These are phyloP conservation scores for Daldinia grandis DNA, from an alignment of 495 filamentous ascomycete species.

Conservation along the genomic window DNA sequence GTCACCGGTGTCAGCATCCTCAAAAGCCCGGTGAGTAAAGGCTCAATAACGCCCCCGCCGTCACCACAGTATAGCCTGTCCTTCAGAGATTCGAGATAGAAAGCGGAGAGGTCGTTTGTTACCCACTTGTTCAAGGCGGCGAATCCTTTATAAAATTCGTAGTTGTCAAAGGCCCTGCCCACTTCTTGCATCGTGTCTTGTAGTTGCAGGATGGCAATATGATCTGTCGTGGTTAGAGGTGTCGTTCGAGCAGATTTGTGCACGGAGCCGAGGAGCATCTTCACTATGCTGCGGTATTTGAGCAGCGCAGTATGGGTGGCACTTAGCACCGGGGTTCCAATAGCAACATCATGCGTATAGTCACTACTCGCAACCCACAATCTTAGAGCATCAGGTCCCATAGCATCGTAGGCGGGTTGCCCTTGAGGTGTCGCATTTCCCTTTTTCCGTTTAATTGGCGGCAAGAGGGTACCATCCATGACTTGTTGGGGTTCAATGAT, in stretches of 20 bases:
- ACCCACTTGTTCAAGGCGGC: conserved; percentile 79
- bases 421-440: conserved; percentile 34
- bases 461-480: conserved; percentile 75
- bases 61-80: conserved; percentile 86
- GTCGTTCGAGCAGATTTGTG: conserved; percentile 62
- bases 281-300: conserved; percentile 87
- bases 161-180: conserved; percentile 67
- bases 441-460: conserved; percentile 55
- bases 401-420: conserved; percentile 47
- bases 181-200: conserved; percentile 67
- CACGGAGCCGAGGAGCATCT: conserved; percentile 85
- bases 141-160: conserved; percentile 85
- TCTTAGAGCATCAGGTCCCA: conserved; percentile 85
- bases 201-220: conserved; percentile 80
- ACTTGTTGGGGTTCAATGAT: conserved; percentile 81
- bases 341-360: conserved; percentile 85
- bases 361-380: conserved; percentile 92
- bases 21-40: conserved; percentile 75
- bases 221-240: conserved; percentile 65
- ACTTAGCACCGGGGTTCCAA: conserved; percentile 77
- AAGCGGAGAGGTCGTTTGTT: conserved; percentile 82
- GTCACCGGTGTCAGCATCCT: conserved; percentile 82
- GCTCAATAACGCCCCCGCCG: conserved; percentile 70
- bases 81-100: conserved; percentile 93
- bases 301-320: conserved; percentile 76